A percentile compares a stretch with the other conserved stretches of the same genome.
Conservation (phyloP, 2,329 filamentous ascomycete species). For the Cladorrhinum sp. region DNA sequence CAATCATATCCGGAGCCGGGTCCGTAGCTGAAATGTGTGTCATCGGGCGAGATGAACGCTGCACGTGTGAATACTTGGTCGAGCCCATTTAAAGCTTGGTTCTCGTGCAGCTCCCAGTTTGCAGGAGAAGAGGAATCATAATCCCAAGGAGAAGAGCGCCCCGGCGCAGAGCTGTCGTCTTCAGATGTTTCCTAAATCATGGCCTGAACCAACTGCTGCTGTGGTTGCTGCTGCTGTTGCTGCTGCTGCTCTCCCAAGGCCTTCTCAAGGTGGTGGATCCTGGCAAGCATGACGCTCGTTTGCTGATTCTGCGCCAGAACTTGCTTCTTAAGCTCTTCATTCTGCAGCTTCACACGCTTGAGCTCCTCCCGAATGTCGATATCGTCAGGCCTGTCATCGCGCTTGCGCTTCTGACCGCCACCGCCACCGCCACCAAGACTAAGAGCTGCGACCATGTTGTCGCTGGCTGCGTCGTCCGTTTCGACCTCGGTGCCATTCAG, state of each 20-base stretch:
- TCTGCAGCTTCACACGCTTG: slow-evolving; percentile 64
- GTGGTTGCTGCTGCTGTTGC: background rate
- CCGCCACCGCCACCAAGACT: slow-evolving; percentile 10
- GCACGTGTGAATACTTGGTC: too few species aligned
- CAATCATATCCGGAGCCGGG: background rate
- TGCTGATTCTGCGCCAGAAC: slow-evolving; percentile 48
- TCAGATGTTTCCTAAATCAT: slow-evolving; percentile 19
- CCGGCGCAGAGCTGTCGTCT: background rate
- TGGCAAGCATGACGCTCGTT: slow-evolving; percentile 26
- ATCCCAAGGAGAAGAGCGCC: background rate
- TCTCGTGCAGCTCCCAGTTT: too few species aligned
- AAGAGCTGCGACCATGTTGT: slow-evolving; percentile 37
- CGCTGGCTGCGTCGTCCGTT: slow-evolving; percentile 47
- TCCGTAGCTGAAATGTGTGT: background rate
- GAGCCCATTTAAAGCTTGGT: too few species aligned
- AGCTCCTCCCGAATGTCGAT: slow-evolving; percentile 60
- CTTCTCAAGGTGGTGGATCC: slow-evolving; percentile 18
- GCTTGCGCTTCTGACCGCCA: slow-evolving; percentile 48
- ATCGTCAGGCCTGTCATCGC: slow-evolving; percentile 22
- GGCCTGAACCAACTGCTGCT: background rate
- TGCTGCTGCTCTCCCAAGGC: slow-evolving; percentile 11
- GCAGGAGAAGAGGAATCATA: background rate
- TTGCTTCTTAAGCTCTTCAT: slow-evolving; percentile 54
- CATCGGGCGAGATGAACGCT: too few species aligned
- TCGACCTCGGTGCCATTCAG: slow-evolving; percentile 35